Evolutionary conservation across 306 rosid species (phyloP), one percentile per base, ranked within the genome.

Genomic region (Cyamopsis tetragonoloba): DNA sequence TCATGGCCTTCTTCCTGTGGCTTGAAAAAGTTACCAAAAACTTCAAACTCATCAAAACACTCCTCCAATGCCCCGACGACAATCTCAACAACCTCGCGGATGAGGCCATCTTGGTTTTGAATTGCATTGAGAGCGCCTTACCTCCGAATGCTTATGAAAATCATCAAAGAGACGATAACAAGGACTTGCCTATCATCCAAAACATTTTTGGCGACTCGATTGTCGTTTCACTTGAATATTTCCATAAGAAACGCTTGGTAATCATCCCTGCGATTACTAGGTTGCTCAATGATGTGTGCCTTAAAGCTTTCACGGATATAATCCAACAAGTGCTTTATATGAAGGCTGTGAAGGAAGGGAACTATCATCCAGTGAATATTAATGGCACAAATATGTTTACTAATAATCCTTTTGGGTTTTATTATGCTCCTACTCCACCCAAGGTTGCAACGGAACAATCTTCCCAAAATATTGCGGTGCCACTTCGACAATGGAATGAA

Each of bases 1-100:
- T 88, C 13, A 83, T 88, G 88, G 86, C 85, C 1, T 69, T 91
- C 12, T 62, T 89, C 76, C 18, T 91, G 51, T 91, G 96, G 93
- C 64, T 86, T 0, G 97, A 91, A 24, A 70, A 54, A 0, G 19
- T 17, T 0, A 66, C 50, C 3, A 46, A 39, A 2, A 66, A 81
- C 17, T 51, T 18, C 14, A 62, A 41, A 32, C 10, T 75, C 13
- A 42, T 87, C 0, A 4, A 55, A 19, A 83, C 71, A 23, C 14
- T 86, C 5, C 55, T 78, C 6, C 30, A 30, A 0, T 79, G 87
- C 18, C 80, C 91, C 0, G 63, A 84, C 17, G 1, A 8, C 0
- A 44, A 68, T 3, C 56, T 91, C 0, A 28, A 22, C 3, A 75
- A 35, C 3, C 57, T 91, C 0, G 81, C 72, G 0, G 75, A 83